phyloP scores from a whole-genome alignment of 225 moss, liverwort and hornwort species.

The Marchantia paleacea region DNA sequence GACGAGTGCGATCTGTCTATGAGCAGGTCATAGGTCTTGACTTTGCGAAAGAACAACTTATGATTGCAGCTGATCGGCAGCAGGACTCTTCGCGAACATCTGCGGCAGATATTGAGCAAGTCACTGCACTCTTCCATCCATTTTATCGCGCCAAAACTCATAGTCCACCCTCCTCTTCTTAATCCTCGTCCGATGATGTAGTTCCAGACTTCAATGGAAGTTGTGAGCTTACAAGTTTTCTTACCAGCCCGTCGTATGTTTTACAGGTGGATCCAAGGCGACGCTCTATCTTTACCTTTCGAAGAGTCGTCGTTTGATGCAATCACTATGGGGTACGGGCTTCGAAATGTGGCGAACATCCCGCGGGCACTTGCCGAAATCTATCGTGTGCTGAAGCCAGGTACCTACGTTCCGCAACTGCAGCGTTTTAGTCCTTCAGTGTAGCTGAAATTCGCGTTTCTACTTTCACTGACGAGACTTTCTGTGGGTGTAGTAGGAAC shows the following conservation, averaged over 20 bases:
- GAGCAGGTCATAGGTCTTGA: conserved; percentile 65
- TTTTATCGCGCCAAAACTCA: not conserved
- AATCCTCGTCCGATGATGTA: no score
- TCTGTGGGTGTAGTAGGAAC: not conserved
- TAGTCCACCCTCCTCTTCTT: not conserved
- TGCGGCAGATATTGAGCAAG: conserved; percentile 40
- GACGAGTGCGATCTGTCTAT: not conserved
- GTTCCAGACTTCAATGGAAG: no score
- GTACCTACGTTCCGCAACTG: conserved; percentile 13
- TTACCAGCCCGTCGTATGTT: not conserved
- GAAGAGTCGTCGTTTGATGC: conserved; percentile 61
- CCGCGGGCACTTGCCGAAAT: conserved; percentile 66
- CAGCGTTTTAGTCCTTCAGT: not conserved
- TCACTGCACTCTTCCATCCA: not conserved
- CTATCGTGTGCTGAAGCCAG: conserved; percentile 58
- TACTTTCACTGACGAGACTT: not conserved
- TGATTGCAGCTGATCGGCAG: conserved; percentile 64
- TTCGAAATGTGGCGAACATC: conserved; percentile 83
- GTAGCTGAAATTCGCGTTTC: not conserved
- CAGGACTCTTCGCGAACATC: conserved; percentile 22
- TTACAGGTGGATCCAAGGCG: conserved; percentile 71
- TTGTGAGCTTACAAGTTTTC: no score
- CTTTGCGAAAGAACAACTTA: conserved; percentile 85
- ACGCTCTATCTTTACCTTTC: conserved; percentile 79
- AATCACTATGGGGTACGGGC: conserved; percentile 92